Base-by-base conservation (phyloP, 768 basidiomycete species). In the Multifurca ochricompacta region DNA sequence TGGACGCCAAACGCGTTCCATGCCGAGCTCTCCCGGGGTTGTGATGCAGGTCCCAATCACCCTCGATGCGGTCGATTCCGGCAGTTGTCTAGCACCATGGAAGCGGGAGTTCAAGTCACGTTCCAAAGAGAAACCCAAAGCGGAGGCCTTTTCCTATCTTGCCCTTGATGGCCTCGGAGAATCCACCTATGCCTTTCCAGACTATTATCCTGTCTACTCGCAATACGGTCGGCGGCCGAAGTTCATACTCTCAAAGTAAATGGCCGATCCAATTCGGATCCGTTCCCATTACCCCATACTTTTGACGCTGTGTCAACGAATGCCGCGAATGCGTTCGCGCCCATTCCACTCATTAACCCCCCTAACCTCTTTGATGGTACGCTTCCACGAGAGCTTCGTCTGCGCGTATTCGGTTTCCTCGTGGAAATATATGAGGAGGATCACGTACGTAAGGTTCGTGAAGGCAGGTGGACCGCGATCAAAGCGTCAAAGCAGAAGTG, bases 381-480 rank as follows among this genome's bases (percentile, higher is more conserved):
- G 48, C 72, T 92, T 11, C 90, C 90, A 6, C 78, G 74, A 51
- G 90, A 93, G 65, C 69, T 91, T 48, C 80, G 75, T 55, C 67
- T 92, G 43, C 70, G 75, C 14, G 71, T 91, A 16, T 68, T 93
- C 36, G 64, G 68, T 27, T 66, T 74, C 2, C 64, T 92, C 21
- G 69, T 90, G 14, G 68, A 71, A 2, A 58, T 85, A 16, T 77
- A 87, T 60, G 80, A 83, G 63, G 71, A 66, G 6, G 88, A 87
- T 56, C 74, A 83, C 63, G 61, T 73, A 47, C 72, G 71, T 35
- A 61, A 70, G 13, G 60, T 78, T 18, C 60, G 61, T 2, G 74
- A 75, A 34, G 74, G 71, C 4, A 73, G 73, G 39, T 87, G 89
- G 83, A 80, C 81, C 10, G 73, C 74, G 25, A 69, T 70, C 13